Evolutionary conservation across 2,329 filamentous ascomycete species (phyloP).

Genomic region (Aspergillus luchuensis): DNA sequence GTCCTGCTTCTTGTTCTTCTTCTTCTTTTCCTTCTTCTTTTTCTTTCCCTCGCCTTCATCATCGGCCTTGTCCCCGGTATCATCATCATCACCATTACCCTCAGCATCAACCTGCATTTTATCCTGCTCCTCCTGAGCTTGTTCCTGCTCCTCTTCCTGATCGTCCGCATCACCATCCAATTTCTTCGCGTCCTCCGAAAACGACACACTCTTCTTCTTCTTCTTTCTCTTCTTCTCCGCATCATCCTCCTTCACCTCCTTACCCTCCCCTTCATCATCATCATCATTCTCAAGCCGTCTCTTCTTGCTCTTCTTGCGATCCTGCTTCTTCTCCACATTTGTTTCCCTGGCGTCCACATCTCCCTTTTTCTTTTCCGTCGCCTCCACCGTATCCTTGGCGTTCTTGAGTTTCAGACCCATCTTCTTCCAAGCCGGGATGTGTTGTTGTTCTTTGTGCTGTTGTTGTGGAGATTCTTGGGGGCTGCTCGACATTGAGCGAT

Average conservation of each 20-base stretch:
- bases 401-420: constrained; percentile 63
- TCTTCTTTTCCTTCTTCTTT: constrained; percentile 29
- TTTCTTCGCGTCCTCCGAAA: constrained; percentile 64
- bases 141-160: constrained; percentile 10
- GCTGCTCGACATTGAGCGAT: constrained; percentile 26
- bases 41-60: constrained; percentile 23
- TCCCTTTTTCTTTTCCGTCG: not conserved
- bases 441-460: not conserved
- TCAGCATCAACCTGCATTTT: constrained; percentile 5
- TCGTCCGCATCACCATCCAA: constrained; percentile 55
- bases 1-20: constrained; percentile 31
- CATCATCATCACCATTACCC: constrained; percentile 7
- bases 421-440: constrained; percentile 61
- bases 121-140: constrained; percentile 1
- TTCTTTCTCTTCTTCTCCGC: constrained; percentile 19
- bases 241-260: constrained; percentile 19
- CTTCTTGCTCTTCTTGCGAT: constrained; percentile 15
- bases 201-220: constrained; percentile 62
- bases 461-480: constrained; percentile 13
- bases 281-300: constrained; percentile 23
- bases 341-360: not conserved
- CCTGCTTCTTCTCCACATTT: constrained; percentile 3
- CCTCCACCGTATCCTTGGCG: constrained; percentile 38
- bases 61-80: not conserved
- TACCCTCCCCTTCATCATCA: constrained; percentile 4